Evolutionary conservation across 108 stramenopile genomes (phyloP).

Genomic region (Nitzschia sp.): DNA sequence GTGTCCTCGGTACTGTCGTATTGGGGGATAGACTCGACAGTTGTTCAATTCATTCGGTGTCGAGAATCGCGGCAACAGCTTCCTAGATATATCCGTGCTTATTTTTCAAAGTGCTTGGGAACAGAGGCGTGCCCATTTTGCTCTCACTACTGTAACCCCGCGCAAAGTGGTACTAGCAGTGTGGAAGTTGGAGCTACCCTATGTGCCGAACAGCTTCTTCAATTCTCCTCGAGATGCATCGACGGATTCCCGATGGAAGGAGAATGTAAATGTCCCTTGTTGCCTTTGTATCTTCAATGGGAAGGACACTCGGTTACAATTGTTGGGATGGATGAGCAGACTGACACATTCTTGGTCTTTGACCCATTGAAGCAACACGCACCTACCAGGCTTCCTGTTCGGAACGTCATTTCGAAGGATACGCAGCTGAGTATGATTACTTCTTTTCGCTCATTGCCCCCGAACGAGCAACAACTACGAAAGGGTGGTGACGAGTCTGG

Average conservation of each 20-base stretch:
- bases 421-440: constrained; percentile 1
- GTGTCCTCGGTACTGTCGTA: constrained; percentile 61
- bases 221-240: not conserved
- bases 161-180: not conserved
- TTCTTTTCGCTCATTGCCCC: not conserved
- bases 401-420: not conserved
- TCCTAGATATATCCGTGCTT: constrained; percentile 51
- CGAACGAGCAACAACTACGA: not conserved
- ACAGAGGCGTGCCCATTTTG: constrained; percentile 12
- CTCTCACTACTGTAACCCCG: not conserved
- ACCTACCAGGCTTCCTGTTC: not conserved
- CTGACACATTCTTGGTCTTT: constrained; percentile 50
- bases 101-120: constrained; percentile 44
- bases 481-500: not conserved
- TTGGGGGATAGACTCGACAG: constrained; percentile 62
- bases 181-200: not conserved
- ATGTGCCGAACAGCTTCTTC: not conserved
- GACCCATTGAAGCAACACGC: constrained; percentile 45
- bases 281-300: constrained; percentile 85
- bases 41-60: constrained; percentile 77
- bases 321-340: constrained; percentile 49
- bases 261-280: constrained; percentile 7
- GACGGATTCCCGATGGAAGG: not conserved
- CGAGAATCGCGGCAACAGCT: constrained; percentile 45
- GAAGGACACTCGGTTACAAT: constrained; percentile 85